Conservation (phyloP, 164 flowering plant species). For the Umbilicus rupestris region DNA sequence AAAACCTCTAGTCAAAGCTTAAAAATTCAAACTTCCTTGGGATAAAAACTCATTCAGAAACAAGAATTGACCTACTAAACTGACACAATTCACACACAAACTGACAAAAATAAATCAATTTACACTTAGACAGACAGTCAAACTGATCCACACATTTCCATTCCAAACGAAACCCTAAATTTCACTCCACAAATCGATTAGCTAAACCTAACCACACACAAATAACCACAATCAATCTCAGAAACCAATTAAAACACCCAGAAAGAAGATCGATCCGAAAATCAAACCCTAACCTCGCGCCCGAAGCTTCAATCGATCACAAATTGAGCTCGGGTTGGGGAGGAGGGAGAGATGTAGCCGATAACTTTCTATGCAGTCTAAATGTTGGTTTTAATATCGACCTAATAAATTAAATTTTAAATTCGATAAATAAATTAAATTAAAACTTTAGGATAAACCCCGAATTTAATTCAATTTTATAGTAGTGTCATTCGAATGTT, state of each 20-base stretch:
- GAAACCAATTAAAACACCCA: neutral
- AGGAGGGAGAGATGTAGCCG: neutral
- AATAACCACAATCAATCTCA: neutral
- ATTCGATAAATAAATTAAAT: too few species aligned
- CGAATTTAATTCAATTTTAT: too few species aligned
- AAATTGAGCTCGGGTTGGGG: neutral
- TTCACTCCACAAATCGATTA: neutral
- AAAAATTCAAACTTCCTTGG: too few species aligned
- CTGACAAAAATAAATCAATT: too few species aligned
- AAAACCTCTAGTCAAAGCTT: neutral
- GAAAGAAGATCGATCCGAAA: neutral
- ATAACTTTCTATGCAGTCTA: neutral
- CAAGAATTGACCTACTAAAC: too few species aligned
- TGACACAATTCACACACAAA: too few species aligned
- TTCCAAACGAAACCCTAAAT: neutral
- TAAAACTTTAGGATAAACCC: too few species aligned
- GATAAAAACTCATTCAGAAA: too few species aligned
- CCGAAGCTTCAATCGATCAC: neutral
- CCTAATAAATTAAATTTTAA: too few species aligned
- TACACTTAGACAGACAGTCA: neutral
- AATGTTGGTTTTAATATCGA: too few species aligned
- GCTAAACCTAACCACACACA: neutral
- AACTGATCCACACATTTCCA: neutral
- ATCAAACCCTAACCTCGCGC: slow-evolving; percentile 1
- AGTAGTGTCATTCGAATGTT: too few species aligned